Conservation (phyloP, 2,329 filamentous ascomycete species). For the Cryphonectria radicalis region DNA sequence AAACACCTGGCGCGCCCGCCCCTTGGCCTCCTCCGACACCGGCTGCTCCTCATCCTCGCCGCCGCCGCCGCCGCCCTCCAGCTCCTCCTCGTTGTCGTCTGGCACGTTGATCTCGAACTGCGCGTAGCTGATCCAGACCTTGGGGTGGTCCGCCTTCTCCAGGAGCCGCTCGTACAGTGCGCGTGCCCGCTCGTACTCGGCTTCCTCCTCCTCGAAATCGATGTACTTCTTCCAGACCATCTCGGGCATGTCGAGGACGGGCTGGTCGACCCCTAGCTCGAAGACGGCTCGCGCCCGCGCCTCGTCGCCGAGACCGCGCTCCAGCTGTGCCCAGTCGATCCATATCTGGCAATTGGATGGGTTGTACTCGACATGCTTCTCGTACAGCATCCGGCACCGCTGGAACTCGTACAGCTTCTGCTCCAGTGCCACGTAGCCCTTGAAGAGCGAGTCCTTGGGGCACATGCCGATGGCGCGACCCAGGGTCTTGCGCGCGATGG, state of each 20-base stretch:
- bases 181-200: constrained; percentile 83
- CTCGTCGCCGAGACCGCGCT: constrained; percentile 86
- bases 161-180: constrained; percentile 87
- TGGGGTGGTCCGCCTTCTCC: constrained; percentile 96
- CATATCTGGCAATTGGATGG: constrained; percentile 88
- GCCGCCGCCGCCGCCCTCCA: constrained; percentile 41
- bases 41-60: constrained; percentile 67
- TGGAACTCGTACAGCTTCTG: constrained; percentile 93
- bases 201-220: constrained; percentile 96
- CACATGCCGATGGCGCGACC: constrained; percentile 92
- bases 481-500: constrained; percentile 82
- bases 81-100: constrained; percentile 65
- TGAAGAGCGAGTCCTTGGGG: constrained; percentile 94
- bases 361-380: constrained; percentile 94
- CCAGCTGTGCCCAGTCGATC: constrained; percentile 95
- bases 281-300: constrained; percentile 90
- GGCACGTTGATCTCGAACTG: constrained; percentile 96
- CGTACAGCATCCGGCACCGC: constrained; percentile 86
- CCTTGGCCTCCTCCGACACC: constrained; percentile 83
- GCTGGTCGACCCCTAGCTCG: constrained; percentile 83
- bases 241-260: constrained; percentile 93
- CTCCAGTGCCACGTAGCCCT: constrained; percentile 91
- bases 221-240: constrained; percentile 98
- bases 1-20: constrained; percentile 81
- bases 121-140: constrained; percentile 99